Conservation (phyloP, 2,329 filamentous ascomycete genomes). For the Aspergillus tubingensis region DNA sequence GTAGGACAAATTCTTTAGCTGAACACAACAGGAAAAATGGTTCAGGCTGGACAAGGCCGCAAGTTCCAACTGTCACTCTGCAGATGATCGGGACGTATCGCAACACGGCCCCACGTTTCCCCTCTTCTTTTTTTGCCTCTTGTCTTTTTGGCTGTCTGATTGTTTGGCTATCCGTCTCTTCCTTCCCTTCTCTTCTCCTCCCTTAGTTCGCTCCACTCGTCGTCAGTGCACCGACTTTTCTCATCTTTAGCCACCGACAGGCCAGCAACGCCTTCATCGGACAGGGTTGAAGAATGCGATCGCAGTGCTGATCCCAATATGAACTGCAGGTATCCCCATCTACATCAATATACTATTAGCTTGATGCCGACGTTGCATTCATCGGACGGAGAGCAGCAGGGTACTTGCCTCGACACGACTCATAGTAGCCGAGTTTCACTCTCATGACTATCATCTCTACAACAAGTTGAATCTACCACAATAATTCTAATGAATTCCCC, state of each 20-base stretch:
- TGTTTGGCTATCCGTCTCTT: too few relatives aligned
- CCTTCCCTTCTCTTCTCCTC: constrained; percentile 2
- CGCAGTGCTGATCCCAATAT: constrained; percentile 1
- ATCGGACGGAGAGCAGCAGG: not conserved
- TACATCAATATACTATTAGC: not conserved
- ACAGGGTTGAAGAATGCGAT: not conserved
- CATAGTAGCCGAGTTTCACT: too few relatives aligned
- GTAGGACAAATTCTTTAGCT: too few relatives aligned
- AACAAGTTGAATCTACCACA: too few relatives aligned
- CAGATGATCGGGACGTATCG: constrained; percentile 16
- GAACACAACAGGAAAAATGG: too few relatives aligned
- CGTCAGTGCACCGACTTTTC: constrained; percentile 3
- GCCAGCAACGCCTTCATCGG: not conserved
- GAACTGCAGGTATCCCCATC: not conserved
- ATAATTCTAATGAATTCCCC: too few relatives aligned
- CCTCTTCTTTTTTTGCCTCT: not conserved
- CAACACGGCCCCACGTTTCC: constrained; percentile 15
- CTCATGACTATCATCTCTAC: too few relatives aligned
- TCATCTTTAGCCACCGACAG: not conserved
- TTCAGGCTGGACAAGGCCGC: not conserved
- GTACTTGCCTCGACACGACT: too few relatives aligned
- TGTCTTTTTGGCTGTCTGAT: too few relatives aligned
- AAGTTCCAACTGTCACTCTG: constrained; percentile 17
- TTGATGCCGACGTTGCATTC: not conserved
- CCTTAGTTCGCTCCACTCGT: constrained; percentile 1